These are phyloP conservation scores for Inga leiocalycina DNA, from an alignment of 306 rosid genomes.

Conservation along the genomic window DNA sequence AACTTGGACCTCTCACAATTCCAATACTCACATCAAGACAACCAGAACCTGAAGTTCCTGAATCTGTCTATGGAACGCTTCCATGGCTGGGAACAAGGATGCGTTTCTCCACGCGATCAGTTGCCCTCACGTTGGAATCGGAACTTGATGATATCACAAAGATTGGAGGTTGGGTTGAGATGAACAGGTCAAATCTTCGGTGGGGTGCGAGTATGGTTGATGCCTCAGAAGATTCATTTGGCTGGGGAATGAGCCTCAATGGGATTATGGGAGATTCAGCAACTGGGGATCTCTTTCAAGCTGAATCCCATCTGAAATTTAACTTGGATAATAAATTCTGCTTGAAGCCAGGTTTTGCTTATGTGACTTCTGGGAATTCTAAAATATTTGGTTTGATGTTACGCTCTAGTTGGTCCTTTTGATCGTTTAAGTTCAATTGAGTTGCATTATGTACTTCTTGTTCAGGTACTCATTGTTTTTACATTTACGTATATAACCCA, in stretches of 20 bases:
- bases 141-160: constrained; percentile 66
- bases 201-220: constrained; percentile 73
- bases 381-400: constrained; percentile 64
- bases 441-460: not conserved
- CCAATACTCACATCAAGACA: constrained; percentile 46
- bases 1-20: constrained; percentile 54
- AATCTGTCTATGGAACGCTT: constrained; percentile 44
- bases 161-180: constrained; percentile 87
- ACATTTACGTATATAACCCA: constrained; percentile 17
- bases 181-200: constrained; percentile 55
- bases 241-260: constrained; percentile 78
- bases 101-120: constrained; percentile 44
- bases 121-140: constrained; percentile 66
- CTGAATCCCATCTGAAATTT: constrained; percentile 72
- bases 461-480: constrained; percentile 13
- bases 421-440: constrained; percentile 25
- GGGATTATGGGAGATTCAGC: constrained; percentile 55
- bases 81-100: constrained; percentile 33
- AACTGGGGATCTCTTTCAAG: constrained; percentile 58
- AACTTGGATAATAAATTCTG: constrained; percentile 60
- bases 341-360: constrained; percentile 81
- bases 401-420: constrained; percentile 76
- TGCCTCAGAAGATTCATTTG: constrained; percentile 69
- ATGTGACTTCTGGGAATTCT: constrained; percentile 56
- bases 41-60: constrained; percentile 30